Evolutionary conservation across 345 rosid genomes (phyloP).

Genomic region (Reutealis trisperma): DNA sequence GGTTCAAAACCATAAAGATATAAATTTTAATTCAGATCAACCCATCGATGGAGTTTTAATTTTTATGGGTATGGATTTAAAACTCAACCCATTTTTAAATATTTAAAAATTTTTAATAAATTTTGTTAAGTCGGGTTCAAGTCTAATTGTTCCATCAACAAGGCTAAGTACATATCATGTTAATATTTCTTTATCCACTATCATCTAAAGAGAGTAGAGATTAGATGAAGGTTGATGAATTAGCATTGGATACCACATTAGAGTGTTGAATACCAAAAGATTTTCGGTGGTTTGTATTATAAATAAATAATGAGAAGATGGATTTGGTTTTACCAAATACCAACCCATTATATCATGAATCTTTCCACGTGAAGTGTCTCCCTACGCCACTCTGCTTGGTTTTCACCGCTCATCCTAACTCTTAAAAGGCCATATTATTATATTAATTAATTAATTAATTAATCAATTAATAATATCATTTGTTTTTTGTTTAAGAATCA

Average conservation of each 20-base stretch:
- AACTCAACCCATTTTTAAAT: no score
- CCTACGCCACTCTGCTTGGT: background rate
- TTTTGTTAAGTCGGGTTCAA: no score
- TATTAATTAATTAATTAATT: background rate
- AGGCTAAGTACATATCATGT: no score
- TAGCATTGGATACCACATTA: slow-evolving; percentile 22
- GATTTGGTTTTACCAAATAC: slow-evolving; percentile 31
- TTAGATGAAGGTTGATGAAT: no score
- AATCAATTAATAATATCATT: background rate
- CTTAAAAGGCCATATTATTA: no score
- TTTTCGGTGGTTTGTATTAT: background rate
- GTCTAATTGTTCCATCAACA: no score
- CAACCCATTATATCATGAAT: slow-evolving; percentile 26
- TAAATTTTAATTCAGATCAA: no score
- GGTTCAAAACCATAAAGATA: no score
- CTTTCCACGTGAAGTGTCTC: slow-evolving; percentile 43
- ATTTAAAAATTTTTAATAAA: no score
- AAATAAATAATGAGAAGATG: background rate
- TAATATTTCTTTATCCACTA: no score
- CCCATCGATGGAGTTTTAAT: no score
- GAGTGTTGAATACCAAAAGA: slow-evolving; percentile 10
- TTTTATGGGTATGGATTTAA: no score
- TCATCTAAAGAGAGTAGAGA: background rate
- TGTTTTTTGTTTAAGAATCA: background rate
- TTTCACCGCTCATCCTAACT: background rate